phyloP scores from a whole-genome alignment of 139 green algal species.

The Chlamydomonas asymmetrica region DNA sequence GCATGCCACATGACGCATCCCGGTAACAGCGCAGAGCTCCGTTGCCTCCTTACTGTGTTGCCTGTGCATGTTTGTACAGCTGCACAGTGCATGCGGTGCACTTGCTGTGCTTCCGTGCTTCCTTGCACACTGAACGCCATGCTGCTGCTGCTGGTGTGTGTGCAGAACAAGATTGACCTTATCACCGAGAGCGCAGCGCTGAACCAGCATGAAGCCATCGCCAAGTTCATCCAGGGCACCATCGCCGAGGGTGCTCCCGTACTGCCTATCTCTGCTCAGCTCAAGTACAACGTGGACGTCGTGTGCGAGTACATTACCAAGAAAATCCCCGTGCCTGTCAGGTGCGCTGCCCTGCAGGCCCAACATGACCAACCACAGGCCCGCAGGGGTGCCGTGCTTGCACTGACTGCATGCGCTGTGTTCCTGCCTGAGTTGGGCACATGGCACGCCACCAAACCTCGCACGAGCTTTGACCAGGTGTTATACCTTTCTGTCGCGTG shows the following conservation, averaged over 20 bases:
- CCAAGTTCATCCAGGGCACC: slow-evolving; percentile 95
- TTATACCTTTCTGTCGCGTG: not conserved
- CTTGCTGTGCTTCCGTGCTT: not conserved
- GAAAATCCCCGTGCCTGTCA: slow-evolving; percentile 86
- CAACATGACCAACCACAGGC: too few relatives aligned
- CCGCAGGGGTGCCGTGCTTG: not conserved
- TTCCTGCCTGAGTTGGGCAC: not conserved
- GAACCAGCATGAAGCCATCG: slow-evolving; percentile 95
- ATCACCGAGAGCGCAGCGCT: slow-evolving; percentile 86
- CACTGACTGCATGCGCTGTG: not conserved
- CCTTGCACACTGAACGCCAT: too few relatives aligned
- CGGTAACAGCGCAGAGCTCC: too few relatives aligned
- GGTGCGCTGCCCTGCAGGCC: slow-evolving; percentile 24
- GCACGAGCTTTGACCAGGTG: not conserved
- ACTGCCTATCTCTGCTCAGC: slow-evolving; percentile 96
- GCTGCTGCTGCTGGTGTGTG: too few relatives aligned
- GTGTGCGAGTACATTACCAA: slow-evolving; percentile 98
- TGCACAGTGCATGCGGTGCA: not conserved
- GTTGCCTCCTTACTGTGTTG: too few relatives aligned
- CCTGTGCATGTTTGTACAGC: too few relatives aligned
- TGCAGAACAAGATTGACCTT: slow-evolving; percentile 87
- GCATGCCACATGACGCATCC: too few relatives aligned
- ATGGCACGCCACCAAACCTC: not conserved
- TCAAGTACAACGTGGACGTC: slow-evolving; percentile 99
- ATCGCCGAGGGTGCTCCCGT: slow-evolving; percentile 95